Base-by-base conservation (phyloP, 1,139 yeast genomes). In the Diutina ranongensis region DNA sequence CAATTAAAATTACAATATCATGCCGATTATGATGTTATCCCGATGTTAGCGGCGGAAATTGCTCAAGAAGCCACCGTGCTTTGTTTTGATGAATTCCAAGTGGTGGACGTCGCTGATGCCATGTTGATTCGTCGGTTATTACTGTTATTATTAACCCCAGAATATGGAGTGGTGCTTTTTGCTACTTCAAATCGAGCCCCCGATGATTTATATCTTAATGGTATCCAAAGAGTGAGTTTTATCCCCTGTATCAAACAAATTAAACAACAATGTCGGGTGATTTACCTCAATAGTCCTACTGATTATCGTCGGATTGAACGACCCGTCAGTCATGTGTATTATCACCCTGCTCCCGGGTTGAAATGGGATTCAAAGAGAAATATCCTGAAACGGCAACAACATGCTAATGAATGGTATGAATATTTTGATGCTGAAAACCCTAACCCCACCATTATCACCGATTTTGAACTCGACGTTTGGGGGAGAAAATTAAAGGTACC, bases 41-140 rank as follows among this genome's bases (percentile, higher is more conserved):
- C 96, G 1, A 64, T 78, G 40, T 68, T 94, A 41, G 97, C 97
- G 0, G 78, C 81, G 49, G 95, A 86, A 55, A 78, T 92, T 50
- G 86, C 97, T 2, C 74, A 73, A 50, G 70, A 73, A 45, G 75
- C 94, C 2, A 81, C 94, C 1, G 79, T 92, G 1, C 64, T 92
- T 48, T 92, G 98, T 61, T 87, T 92, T 61, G 98, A 92, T 63
- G 98, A 92, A 64, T 88, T 89, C 57, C 94, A 85, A 61, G 97
- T 92, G 41, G 86, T 95, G 1, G 98, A 92, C 61, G 97, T 92
- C 33, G 98, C 97, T 1, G 98, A 92, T 63, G 98, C 98, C 2
- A 92, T 92, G 98, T 71, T 92, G 38, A 68, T 92, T 45, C 74
- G 98, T 51, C 71, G 96, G 46, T 65, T 89, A 40, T 59, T 88